These are phyloP conservation scores for Fagus crenata DNA, from an alignment of 306 rosid species.

Conservation along the genomic window DNA sequence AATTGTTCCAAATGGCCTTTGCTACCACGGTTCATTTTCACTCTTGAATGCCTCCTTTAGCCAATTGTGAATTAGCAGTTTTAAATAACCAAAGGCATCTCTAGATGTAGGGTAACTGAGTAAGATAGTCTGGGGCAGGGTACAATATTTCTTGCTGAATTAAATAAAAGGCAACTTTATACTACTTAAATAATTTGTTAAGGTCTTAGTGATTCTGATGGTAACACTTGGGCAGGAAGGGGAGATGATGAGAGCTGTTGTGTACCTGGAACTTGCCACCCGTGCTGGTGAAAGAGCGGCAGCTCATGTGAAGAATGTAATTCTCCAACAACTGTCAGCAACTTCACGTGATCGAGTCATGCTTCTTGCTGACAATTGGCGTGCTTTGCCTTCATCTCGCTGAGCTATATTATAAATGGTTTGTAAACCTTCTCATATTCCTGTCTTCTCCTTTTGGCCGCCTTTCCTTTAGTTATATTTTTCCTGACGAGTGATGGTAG, in stretches of 20 bases:
- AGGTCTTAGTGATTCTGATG: constrained; percentile 10
- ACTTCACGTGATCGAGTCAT: constrained; percentile 57
- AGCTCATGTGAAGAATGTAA: constrained; percentile 58
- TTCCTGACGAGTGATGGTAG: not conserved
- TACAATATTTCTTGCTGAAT: not conserved
- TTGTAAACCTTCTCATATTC: not conserved
- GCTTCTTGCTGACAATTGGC: constrained; percentile 68
- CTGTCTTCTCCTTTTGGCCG: not conserved
- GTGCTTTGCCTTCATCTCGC: constrained; percentile 54
- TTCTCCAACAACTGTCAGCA: constrained; percentile 58
- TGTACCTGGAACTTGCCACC: constrained; percentile 83
- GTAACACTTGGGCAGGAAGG: constrained; percentile 59
- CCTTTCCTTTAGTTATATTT: not conserved
- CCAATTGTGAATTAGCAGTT: too few relatives aligned
- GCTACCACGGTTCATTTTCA: not conserved
- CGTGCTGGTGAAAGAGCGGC: constrained; percentile 82
- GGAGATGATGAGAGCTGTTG: constrained; percentile 75
- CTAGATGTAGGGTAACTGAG: too few relatives aligned
- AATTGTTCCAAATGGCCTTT: not conserved
- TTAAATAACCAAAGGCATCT: too few relatives aligned
- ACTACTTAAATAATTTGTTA: not conserved
- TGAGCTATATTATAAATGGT: constrained; percentile 30
- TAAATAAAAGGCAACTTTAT: not conserved
- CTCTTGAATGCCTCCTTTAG: too few relatives aligned
- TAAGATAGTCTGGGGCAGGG: not conserved